Evolutionary conservation across 2,329 filamentous ascomycete genomes (phyloP), one percentile per base, ranked within the genome.

Genomic region (Aspergillus tanneri): DNA sequence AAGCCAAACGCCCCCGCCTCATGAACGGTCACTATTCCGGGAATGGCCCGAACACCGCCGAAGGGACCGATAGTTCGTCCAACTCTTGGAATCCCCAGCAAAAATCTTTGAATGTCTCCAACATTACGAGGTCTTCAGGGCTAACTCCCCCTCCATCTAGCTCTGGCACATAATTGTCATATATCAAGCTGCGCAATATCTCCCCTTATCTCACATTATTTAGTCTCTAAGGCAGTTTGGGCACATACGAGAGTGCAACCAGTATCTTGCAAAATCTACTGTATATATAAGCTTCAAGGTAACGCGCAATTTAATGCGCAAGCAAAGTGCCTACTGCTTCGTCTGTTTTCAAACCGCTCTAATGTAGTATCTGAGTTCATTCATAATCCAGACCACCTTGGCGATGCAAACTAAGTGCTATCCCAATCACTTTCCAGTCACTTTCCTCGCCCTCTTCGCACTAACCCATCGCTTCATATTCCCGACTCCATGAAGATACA

Each of bases 401-500:
- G n/a, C n/a, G n/a, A n/a, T n/a, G n/a, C n/a, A n/a, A n/a, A n/a
- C n/a, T n/a, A 10, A 32, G 25, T 14, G 19, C 11, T 4, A 16
- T n/a, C n/a, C 30, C 7, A 28, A 39, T 35, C 38, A 46, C 9
- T 32, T n/a, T 21, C 38, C 36, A n/a, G 14, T 38, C n/a, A 28
- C 37, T 38, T 55, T 62, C 43, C 37, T 58, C 18, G 65, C 57
- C 55, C 59, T 67, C 32, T 61, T 56, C 7, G 52, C 53, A 53
- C 67, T 67, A 19, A 69, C n/a, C 61, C 59, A 62, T 23, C 56
- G 58, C 55, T 63, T 71, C 23, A 66, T 41, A 41, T 61, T 54
- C 6, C 58, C 55, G 12, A 62, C 39, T 0, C 70, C 70, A 46
- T 68, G 65, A 5, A 83, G 66, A 62, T 80, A 82, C 2, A 82